Evolutionary conservation across 1,284 basidiomycete species (phyloP).

Genomic region (Grifola frondosa): DNA sequence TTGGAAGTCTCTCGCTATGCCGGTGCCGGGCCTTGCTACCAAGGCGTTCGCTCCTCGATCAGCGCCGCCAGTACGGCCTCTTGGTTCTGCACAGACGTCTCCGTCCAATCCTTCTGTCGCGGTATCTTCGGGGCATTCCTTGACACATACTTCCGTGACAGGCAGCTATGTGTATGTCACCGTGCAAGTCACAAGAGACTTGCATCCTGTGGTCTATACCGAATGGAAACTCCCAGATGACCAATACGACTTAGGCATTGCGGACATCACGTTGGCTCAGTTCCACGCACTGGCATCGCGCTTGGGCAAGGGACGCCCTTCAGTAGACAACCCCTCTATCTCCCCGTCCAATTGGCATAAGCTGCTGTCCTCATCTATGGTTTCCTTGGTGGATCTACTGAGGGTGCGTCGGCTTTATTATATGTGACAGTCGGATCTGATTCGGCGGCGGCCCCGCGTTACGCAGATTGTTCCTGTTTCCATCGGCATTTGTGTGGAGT

Average conservation of each 20-base stretch:
- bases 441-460: no score
- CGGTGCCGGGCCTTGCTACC: constrained; percentile 27
- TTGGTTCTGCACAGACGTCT: constrained; percentile 62
- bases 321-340: constrained; percentile 27
- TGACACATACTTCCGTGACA: constrained; percentile 84
- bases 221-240: constrained; percentile 72
- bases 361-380: constrained; percentile 56
- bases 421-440: constrained; percentile 4
- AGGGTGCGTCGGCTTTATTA: constrained; percentile 58
- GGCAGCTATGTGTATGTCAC: constrained; percentile 86
- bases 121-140: constrained; percentile 47
- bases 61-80: constrained; percentile 29
- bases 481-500: constrained; percentile 78
- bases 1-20: constrained; percentile 86
- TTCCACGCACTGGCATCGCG: constrained; percentile 68
- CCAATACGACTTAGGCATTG: constrained; percentile 77
- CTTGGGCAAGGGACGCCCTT: constrained; percentile 44
- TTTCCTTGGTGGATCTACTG: constrained; percentile 71
- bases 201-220: constrained; percentile 81
- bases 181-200: constrained; percentile 91
- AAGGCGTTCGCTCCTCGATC: constrained; percentile 28
- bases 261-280: constrained; percentile 81
- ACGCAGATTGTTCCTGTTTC: constrained; percentile 69
- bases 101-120: constrained; percentile 56
- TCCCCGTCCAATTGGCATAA: constrained; percentile 58